Base-by-base conservation (phyloP, 2,329 filamentous ascomycete genomes). In the Xylariales sp. region DNA sequence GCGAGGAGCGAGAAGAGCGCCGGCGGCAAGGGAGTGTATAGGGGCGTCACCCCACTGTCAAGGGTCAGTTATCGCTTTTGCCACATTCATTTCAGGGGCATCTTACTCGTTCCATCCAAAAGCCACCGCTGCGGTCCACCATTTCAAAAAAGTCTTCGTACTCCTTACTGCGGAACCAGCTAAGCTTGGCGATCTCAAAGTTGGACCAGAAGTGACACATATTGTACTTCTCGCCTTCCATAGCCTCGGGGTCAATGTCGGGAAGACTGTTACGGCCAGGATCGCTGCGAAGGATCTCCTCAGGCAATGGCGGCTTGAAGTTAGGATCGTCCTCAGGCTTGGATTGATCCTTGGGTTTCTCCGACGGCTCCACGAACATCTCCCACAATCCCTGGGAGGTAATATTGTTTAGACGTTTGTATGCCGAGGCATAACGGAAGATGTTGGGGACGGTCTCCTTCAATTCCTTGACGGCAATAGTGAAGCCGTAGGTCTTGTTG, bases 151-250 rank as follows among this genome's bases (percentile, higher is more conserved):
- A 98, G 51, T 96, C 93, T 55, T 95, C 86, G 62, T 98, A 98
- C 59, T 89, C 86, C 68, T 95, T 91, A 71, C 90, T 96, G 54
- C 93, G 82, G 78, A 97, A 97, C 81, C 89, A 98, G 68, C 88
- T 85, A 46, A 98, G 77, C 45, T 83, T 82, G 11, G 93, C 93
- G 68, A 98, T 98, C 66, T 98, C 93, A 53, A 98, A 98, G 64
- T 98, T 98, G 64, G 89, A 95, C 93, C 93, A 98, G 73, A 96
- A 98, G 71, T 98, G 93, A 63, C 93, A 98, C 93, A 98, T 98
- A 70, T 98, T 98, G 74, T 98, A 98, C 55, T 83, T 87, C 64
- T 98, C 93, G 49, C 89, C 88, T 61, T 97, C 91, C 93, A 98
- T 98, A 31, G 83, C 79, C 58, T 97, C 90, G 0, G 85, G 82